A percentile compares a stretch with the other conserved stretches of the same genome.
Evolutionary conservation across 371 early-diverging fungal genomes (phyloP).

Genomic region (Mucor irregularis): DNA sequence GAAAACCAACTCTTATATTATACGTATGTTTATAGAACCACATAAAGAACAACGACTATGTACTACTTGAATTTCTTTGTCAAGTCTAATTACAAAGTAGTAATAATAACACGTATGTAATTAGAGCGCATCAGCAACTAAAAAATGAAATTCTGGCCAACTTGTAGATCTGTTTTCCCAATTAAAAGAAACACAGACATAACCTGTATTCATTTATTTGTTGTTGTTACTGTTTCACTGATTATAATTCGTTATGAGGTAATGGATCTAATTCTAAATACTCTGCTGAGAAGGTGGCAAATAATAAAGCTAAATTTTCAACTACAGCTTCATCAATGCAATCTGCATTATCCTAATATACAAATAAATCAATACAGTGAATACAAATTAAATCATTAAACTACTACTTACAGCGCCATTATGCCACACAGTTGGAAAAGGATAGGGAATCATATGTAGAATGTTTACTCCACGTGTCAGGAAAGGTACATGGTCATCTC

Average conservation of each 20-base stretch:
- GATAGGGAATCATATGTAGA: constrained; percentile 87
- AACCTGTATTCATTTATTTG: too few relatives aligned
- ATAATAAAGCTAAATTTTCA: constrained; percentile 53
- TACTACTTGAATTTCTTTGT: too few relatives aligned
- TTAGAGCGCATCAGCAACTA: too few relatives aligned
- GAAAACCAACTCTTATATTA: too few relatives aligned
- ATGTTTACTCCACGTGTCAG: constrained; percentile 76
- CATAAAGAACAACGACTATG: too few relatives aligned
- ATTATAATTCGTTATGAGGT: constrained; percentile 29
- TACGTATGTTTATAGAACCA: too few relatives aligned
- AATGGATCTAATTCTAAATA: constrained; percentile 51
- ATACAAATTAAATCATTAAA: background rate
- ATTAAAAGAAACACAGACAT: too few relatives aligned
- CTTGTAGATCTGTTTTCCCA: too few relatives aligned
- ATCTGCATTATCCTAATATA: constrained; percentile 26
- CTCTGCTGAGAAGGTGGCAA: constrained; percentile 57
- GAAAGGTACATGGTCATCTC: constrained; percentile 96
- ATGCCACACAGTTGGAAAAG: constrained; percentile 95
- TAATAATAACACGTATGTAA: too few relatives aligned
- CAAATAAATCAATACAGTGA: background rate
- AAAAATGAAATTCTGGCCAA: too few relatives aligned
- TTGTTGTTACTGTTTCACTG: too few relatives aligned
- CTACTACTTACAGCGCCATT: constrained; percentile 48
- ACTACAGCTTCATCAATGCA: constrained; percentile 48
- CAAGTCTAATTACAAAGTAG: too few relatives aligned